A percentile compares a stretch with the other conserved stretches of the same genome.
These are phyloP conservation scores for Rutstroemia sp. DNA, from an alignment of 2,329 filamentous ascomycete genomes.

Conservation along the genomic window DNA sequence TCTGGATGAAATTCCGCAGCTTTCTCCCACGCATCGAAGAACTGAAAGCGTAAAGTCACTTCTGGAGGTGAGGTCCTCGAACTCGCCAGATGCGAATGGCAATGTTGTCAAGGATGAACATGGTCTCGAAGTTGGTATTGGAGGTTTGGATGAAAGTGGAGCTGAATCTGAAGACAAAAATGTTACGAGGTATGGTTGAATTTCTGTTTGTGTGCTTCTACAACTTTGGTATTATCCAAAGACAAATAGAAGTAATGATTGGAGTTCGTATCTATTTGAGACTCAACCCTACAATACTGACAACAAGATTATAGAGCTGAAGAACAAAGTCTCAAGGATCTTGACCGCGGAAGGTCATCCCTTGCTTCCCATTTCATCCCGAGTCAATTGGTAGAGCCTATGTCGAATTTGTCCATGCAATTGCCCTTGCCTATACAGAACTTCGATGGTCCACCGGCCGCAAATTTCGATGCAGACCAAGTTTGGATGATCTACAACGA, in stretches of 20 bases:
- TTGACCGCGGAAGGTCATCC: not conserved
- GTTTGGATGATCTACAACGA: constrained; percentile 26
- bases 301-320: too few relatives aligned
- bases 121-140: too few relatives aligned
- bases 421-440: not conserved
- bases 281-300: not conserved
- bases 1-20: not conserved
- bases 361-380: not conserved
- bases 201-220: too few relatives aligned
- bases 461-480: constrained; percentile 6
- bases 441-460: not conserved
- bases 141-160: not conserved
- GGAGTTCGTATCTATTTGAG: too few relatives aligned
- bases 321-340: too few relatives aligned
- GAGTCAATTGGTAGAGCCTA: not conserved
- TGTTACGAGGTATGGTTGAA: too few relatives aligned
- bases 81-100: not conserved
- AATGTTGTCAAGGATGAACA: not conserved
- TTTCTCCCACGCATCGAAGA: constrained; percentile 1
- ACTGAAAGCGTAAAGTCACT: not conserved
- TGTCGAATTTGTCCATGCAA: not conserved
- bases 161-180: not conserved
- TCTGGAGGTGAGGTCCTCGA: not conserved
- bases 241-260: too few relatives aligned
- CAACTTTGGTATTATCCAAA: too few relatives aligned